Evolutionary conservation across 441 rosid species (phyloP), one percentile per base, ranked within the genome.

Genomic region (Eutrema salsugineum): DNA sequence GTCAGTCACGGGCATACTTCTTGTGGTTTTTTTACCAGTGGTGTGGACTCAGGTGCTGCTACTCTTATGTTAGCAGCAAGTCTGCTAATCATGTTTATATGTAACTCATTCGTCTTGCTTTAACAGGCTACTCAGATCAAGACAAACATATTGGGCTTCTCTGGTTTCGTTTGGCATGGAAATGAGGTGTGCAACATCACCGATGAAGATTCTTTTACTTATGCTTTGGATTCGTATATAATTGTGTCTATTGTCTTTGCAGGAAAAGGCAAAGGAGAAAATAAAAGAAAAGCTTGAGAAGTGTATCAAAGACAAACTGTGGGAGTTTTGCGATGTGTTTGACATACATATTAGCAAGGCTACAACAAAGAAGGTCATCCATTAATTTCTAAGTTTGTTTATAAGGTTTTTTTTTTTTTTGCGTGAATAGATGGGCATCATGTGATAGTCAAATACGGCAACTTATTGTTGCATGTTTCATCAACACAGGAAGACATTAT

Each of bases 91-190:
- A 30, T 53, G 16, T 62, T 46, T 55, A 46, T 58, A 59, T 72
- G 59, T 71, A 15, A 66, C 53, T 62, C 63, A 54, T 46, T 17
- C 73, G 77, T 74, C 71, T 78, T 78, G 20, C 55, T 76, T 66
- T 70, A 72, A 85, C 91, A 94, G 99, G 99, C 98, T 38, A 53
- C 81, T 76, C 93, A 92, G 82, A 76, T 94, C 68, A 94, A 87
- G 90, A 86, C 86, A 71, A 87, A 94, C 75, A 86, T 94, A 74
- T 83, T 85, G 63, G 84, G 88, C 38, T 94, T 94, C 79, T 94
- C 99, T 75, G 99, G 99, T 61, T 94, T 92, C 77, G 96, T 89
- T 49, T 94, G 97, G 97, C 97, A 77, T 82, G 96, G 83, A 58
- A 83, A 94, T 72, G 97, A 90, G 99, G 99, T 92, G 79, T 11